These are phyloP conservation scores for Saccharomyces eubayanus DNA, from an alignment of 805 yeast species.

Conservation along the genomic window DNA sequence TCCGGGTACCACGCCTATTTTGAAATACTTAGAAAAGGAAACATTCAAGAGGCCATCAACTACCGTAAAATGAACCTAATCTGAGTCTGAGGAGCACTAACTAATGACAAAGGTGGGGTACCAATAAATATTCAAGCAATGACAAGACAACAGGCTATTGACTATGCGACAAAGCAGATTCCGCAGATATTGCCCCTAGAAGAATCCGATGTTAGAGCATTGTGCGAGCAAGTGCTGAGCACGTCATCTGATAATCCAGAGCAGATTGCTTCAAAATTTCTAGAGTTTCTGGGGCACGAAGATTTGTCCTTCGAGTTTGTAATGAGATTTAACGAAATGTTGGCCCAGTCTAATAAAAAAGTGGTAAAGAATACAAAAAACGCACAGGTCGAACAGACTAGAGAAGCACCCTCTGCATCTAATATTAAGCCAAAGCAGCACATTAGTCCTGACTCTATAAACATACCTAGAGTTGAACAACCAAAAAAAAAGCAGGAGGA, in stretches of 20 bases:
- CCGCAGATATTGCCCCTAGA: conserved; percentile 29
- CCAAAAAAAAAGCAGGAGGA: background rate
- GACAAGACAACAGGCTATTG: conserved; percentile 25
- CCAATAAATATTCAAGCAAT: conserved; percentile 5
- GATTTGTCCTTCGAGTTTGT: conserved; percentile 28
- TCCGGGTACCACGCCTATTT: background rate
- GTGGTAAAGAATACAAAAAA: background rate
- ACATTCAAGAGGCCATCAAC: background rate
- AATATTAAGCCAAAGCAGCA: background rate
- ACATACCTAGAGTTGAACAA: background rate
- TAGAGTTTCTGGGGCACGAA: conserved; percentile 28
- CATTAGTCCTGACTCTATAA: background rate
- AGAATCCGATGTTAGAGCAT: conserved; percentile 19
- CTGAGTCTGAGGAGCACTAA: background rate
- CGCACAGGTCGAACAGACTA: background rate
- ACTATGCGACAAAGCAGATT: conserved; percentile 20
- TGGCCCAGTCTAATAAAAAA: conserved; percentile 1
- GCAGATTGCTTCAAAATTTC: conserved; percentile 22
- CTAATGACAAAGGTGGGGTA: background rate
- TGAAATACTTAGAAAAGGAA: background rate
- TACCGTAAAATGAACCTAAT: background rate
- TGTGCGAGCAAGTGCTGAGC: conserved; percentile 25
- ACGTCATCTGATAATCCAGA: conserved; percentile 15
- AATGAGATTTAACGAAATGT: conserved; percentile 22
- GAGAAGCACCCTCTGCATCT: background rate